phyloP scores from a whole-genome alignment of 805 yeast genomes.

The Candida pseudofarinosa region DNA sequence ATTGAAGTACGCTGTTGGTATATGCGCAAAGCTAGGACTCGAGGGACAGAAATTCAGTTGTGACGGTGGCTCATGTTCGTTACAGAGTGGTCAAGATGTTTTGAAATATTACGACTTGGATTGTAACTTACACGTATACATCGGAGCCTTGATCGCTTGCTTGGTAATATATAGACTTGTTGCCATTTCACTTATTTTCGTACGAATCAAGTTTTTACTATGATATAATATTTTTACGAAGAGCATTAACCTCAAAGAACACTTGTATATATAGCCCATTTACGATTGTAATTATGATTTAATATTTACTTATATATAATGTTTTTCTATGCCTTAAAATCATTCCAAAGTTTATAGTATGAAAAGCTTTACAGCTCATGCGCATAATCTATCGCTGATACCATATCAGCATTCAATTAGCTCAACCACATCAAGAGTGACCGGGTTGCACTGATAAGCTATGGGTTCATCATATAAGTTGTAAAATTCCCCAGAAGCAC shows the following conservation, averaged over 20 bases:
- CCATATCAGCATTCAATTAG: slow-evolving; percentile 22
- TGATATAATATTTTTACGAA: no score
- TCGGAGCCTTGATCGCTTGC: slow-evolving; percentile 36
- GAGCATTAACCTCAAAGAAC: background rate
- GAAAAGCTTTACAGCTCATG: no score
- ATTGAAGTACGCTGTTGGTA: slow-evolving; percentile 63
- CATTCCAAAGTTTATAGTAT: no score
- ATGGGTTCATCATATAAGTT: slow-evolving; percentile 33
- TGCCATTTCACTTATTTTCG: slow-evolving; percentile 21
- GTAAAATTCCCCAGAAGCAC: slow-evolving; percentile 37
- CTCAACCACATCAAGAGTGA: slow-evolving; percentile 33
- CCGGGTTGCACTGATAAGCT: slow-evolving; percentile 33
- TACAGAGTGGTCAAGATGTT: slow-evolving; percentile 30
- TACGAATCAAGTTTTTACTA: slow-evolving; percentile 26
- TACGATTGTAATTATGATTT: background rate
- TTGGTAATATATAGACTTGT: slow-evolving; percentile 30
- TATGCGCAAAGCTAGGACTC: slow-evolving; percentile 58
- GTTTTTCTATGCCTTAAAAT: no score
- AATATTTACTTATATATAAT: background rate
- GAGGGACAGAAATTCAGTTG: slow-evolving; percentile 50
- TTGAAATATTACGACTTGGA: slow-evolving; percentile 28
- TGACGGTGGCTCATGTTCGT: slow-evolving; percentile 14
- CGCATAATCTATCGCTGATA: no score
- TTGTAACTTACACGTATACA: slow-evolving; percentile 20
- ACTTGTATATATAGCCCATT: background rate